These are phyloP conservation scores for Ustilago shanxiensis DNA, from an alignment of 1,284 basidiomycete species.

Conservation along the genomic window DNA sequence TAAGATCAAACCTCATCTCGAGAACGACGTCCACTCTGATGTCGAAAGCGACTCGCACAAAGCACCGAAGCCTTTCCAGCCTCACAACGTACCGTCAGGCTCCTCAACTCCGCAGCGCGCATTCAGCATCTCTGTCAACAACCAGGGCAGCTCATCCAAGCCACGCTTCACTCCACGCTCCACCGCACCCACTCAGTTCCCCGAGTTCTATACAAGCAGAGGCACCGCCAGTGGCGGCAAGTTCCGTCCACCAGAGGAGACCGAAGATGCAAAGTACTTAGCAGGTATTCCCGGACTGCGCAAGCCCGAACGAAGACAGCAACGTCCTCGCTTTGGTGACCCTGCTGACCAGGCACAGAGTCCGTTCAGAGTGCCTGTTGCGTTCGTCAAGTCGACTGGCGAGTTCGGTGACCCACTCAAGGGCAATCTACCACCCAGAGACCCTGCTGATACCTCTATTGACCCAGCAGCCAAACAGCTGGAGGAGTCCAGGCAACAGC, in stretches of 20 bases:
- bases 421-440: slow-evolving; percentile 27
- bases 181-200: slow-evolving; percentile 30
- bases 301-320: slow-evolving; percentile 19
- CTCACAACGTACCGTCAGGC: slow-evolving; percentile 8
- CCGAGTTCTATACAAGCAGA: slow-evolving; percentile 46
- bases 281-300: slow-evolving; percentile 53
- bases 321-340: slow-evolving; percentile 39
- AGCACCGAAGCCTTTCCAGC: background rate
- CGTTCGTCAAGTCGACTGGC: slow-evolving; percentile 59
- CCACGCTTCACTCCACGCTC: slow-evolving; percentile 29
- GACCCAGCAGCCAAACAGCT: slow-evolving; percentile 24
- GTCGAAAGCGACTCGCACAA: slow-evolving; percentile 6
- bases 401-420: slow-evolving; percentile 45
- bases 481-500: slow-evolving; percentile 20
- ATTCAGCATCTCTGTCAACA: background rate
- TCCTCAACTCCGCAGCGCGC: slow-evolving; percentile 24
- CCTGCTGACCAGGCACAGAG: slow-evolving; percentile 32
- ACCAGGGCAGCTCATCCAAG: slow-evolving; percentile 10
- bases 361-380: slow-evolving; percentile 47
- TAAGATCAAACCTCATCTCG: slow-evolving; percentile 48
- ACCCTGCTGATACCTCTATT: slow-evolving; percentile 6
- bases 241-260: slow-evolving; percentile 51
- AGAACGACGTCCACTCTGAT: slow-evolving; percentile 19
- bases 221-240: slow-evolving; percentile 23
- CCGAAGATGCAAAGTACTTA: slow-evolving; percentile 47